A percentile compares a stretch with the other conserved stretches of the same genome.
These are phyloP conservation scores for Silene latifolia DNA, from an alignment of 148 eudicot species.

Conservation along the genomic window DNA sequence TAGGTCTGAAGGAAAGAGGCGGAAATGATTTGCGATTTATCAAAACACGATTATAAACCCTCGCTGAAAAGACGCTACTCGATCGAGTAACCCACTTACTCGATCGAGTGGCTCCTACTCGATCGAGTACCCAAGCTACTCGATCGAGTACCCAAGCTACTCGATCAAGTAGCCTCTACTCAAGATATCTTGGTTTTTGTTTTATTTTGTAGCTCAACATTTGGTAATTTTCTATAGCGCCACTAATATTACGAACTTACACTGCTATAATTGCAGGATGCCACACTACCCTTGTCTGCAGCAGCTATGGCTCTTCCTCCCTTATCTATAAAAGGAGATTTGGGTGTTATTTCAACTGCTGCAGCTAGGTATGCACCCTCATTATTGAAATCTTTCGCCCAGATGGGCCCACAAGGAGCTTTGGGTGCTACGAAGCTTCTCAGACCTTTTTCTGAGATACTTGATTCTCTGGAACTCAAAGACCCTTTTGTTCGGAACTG, in stretches of 20 bases:
- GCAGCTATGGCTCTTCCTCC: constrained; percentile 99
- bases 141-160: no score
- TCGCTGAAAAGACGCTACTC: no score
- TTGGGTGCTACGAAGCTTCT: constrained; percentile 93
- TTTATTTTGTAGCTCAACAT: no score
- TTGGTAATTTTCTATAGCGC: no score
- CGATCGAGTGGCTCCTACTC: no score
- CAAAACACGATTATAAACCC: no score
- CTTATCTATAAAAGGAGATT: constrained; percentile 82
- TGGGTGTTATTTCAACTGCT: constrained; percentile 88
- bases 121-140: no score
- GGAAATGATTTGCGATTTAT: no score
- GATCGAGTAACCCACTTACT: no score
- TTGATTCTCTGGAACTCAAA: constrained; percentile 75
- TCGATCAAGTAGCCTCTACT: no score
- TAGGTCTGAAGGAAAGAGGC: no score
- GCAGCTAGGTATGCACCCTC: constrained; percentile 85
- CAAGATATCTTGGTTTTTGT: no score
- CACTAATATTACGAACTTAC: not conserved
- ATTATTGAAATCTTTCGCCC: constrained; percentile 71
- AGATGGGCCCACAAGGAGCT: constrained; percentile 93
- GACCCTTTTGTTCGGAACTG: constrained; percentile 92
- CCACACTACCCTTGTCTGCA: constrained; percentile 78
- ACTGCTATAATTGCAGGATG: constrained; percentile 51
- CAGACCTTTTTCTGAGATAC: constrained; percentile 76